These are phyloP conservation scores for Hansfordia pulvinata DNA, from an alignment of 2,329 filamentous ascomycete genomes.

Conservation along the genomic window DNA sequence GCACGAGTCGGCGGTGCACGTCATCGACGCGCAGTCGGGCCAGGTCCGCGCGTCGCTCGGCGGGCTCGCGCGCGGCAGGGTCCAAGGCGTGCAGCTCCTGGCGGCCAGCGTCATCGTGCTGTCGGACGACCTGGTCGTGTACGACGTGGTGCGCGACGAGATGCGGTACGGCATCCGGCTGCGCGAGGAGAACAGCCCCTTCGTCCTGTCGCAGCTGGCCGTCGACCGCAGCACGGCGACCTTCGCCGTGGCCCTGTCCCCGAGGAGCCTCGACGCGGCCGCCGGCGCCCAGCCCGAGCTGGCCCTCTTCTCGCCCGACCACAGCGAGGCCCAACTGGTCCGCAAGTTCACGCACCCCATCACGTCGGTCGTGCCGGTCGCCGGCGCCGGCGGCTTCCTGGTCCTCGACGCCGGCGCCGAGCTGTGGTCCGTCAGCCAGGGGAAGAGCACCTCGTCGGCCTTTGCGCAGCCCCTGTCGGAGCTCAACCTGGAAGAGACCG, in stretches of 20 bases:
- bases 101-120: constrained; percentile 64
- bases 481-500: constrained; percentile 28
- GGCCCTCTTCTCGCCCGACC: constrained; percentile 52
- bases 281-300: constrained; percentile 39
- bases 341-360: constrained; percentile 43
- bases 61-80: constrained; percentile 49
- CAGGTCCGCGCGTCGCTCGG: constrained; percentile 52
- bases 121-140: constrained; percentile 61
- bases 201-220: constrained; percentile 51
- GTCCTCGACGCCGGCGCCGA: constrained; percentile 64
- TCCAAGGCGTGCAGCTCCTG: constrained; percentile 58
- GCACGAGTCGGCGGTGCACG: constrained; percentile 52
- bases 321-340: constrained; percentile 43
- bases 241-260: constrained; percentile 47
- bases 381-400: constrained; percentile 57
- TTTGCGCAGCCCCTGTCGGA: constrained; percentile 42
- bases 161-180: constrained; percentile 54
- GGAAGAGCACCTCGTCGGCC: constrained; percentile 37
- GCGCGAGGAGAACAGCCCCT: constrained; percentile 22
- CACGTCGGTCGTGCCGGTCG: constrained; percentile 51
- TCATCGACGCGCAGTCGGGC: constrained; percentile 63
- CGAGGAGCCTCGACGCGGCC: constrained; percentile 16
- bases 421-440: constrained; percentile 49
- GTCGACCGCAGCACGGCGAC: constrained; percentile 51
- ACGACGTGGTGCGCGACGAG: constrained; percentile 71